Base-by-base conservation (phyloP, 129 eudicot species). In the Cynara cardunculus region DNA sequence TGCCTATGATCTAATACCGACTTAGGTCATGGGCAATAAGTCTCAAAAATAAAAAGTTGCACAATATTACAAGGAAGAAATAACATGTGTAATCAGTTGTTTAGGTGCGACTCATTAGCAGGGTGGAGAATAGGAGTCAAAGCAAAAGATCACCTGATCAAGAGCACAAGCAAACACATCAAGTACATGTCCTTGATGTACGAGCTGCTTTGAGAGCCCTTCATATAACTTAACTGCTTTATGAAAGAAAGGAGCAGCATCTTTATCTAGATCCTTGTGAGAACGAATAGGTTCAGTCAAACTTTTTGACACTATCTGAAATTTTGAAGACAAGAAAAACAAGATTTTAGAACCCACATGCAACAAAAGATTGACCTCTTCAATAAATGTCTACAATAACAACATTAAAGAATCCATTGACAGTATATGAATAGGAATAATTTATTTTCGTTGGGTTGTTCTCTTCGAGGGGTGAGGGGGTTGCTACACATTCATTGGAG, bases 121-220 rank as follows among this genome's bases (percentile, higher is more conserved):
- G 65, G 65, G 65, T 56, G 65, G 62, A 22, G 26, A 49, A 56
- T n/a, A 59, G 75, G 39, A 25, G 22, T 69, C 75, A 28, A 80
- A 19, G 49, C 34, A 75, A 49, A 26, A 18, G 65, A 80, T 74
- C 83, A 95, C 99, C 97, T 95, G 97, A 82, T 95, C 99, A 86
- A 95, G 96, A 13, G 99, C 93, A 83, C 99, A 92, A 26, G 99
- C 99, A 83, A 95, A 95, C 19, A 95, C 87, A 87, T 95, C 99
- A 69, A 95, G 92, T 19, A 95, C 99, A 79, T 95, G 99, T 53
- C 99, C 97, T 86, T 92, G 99, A 88, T 92, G 91, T 67, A 95
- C 92, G 79, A 95, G 99, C 80, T 95, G 99, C 85, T 88, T 92
- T 62, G 97, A 87, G 77, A 95, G 88, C 69, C 90, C 94, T 85